A percentile compares a stretch with the other conserved stretches of the same genome.
Conservation (phyloP, 2,329 filamentous ascomycete species). For the Monascus ruber region DNA sequence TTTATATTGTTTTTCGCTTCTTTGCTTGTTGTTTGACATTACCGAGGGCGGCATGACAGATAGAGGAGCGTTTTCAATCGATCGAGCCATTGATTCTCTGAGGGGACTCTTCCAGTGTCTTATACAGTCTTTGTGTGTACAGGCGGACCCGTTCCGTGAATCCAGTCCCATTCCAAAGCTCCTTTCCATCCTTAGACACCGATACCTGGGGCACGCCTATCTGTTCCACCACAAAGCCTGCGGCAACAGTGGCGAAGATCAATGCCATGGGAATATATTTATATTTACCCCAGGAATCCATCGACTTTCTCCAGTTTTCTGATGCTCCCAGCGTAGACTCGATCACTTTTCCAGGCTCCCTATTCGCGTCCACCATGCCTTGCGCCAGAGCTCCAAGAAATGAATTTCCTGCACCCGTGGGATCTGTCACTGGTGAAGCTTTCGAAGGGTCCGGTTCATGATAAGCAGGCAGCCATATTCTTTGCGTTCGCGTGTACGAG, state of each 20-base stretch:
- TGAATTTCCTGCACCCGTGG: conserved; percentile 86
- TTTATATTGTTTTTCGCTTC: conserved; percentile 13
- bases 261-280: conserved; percentile 52
- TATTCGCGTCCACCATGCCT: conserved; percentile 38
- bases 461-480: conserved; percentile 67
- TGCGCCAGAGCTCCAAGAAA: conserved; percentile 59
- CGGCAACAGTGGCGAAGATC: conserved; percentile 67
- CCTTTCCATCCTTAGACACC: conserved; percentile 18
- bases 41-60: conserved; percentile 26
- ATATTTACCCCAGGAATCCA: conserved; percentile 37
- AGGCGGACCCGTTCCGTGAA: conserved; percentile 34
- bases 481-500: conserved; percentile 29
- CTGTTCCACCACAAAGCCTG: conserved; percentile 91
- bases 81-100: conserved; percentile 24
- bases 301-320: conserved; percentile 39
- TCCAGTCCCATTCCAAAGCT: conserved; percentile 35
- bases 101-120: conserved; percentile 27
- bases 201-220: conserved; percentile 59
- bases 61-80: conserved; percentile 24
- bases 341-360: conserved; percentile 19
- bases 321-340: conserved; percentile 33
- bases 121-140: conserved; percentile 32
- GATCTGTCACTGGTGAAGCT: conserved; percentile 58
- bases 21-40: conserved; percentile 22
- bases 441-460: conserved; percentile 36